Base-by-base conservation (phyloP, 2,329 filamentous ascomycete genomes). In the Stachybotrys echinatus region DNA sequence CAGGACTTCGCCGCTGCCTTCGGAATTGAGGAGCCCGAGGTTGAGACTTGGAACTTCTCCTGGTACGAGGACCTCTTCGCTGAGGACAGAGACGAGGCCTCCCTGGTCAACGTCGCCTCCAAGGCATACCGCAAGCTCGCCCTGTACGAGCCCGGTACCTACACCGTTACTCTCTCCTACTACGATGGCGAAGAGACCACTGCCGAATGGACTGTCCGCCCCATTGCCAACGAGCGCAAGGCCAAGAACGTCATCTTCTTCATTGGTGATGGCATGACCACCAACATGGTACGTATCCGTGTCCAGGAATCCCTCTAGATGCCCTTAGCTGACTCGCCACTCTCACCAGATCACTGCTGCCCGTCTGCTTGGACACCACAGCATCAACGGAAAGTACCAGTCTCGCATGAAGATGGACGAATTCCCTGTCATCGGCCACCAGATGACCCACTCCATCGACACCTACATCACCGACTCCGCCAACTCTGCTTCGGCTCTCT, bases 401-500 rank as follows among this genome's bases (percentile, higher is more conserved):
- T 83, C 79, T 50, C 79, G 76, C 50, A 79, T 95, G 77, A 77
- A 83, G 62, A 76, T 95, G 74, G 89, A 95, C 72, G 79, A 90
- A 62, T 94, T 94, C 70, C 89, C 89, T 3, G 80, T 92, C n/a
- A 65, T 92, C 12, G 89, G 89, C 19, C 89, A 95, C 66, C 89
- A 92, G 70, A 92, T 94, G 85, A 92, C 89, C 12, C 88, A 92
- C 69, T 92, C 88, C 2, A 82, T 94, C 62, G 88, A 92, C 71
- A 84, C 77, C 46, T 92, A 88, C 75, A 92, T 94, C 64, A 94
- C 89, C 37, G 89, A 94, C 67, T 89, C 85, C 53, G 89, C 89
- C 69, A 94, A 94, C 71, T 90, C 86, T 5, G 89, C 89, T 4
- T 89, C 86, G 42, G 87, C 89, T 17, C 74, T 94, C 18, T 94